These are phyloP conservation scores for Sabuloglossum arenarium DNA, from an alignment of 495 filamentous ascomycete genomes.

Conservation along the genomic window DNA sequence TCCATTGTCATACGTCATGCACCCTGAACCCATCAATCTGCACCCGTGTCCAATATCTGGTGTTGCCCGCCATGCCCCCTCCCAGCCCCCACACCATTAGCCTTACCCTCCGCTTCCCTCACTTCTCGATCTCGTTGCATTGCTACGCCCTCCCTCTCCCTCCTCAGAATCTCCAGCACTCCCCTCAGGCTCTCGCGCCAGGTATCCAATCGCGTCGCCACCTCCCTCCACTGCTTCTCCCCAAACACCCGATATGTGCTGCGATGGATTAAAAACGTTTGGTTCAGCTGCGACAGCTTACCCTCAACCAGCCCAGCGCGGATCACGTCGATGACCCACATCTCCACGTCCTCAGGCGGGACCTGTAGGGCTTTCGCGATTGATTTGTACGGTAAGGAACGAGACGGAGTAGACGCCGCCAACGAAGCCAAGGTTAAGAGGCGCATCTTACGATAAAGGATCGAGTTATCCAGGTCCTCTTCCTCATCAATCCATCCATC, in stretches of 20 bases:
- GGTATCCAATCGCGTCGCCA: constrained; percentile 69
- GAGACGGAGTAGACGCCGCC: constrained; percentile 57
- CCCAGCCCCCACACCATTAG: constrained; percentile 22
- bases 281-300: constrained; percentile 73
- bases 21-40: neutral
- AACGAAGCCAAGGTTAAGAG: constrained; percentile 81
- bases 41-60: neutral
- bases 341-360: constrained; percentile 64
- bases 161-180: constrained; percentile 53
- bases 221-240: constrained; percentile 94
- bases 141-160: constrained; percentile 49
- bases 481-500: constrained; percentile 77
- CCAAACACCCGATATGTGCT: constrained; percentile 90
- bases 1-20: neutral
- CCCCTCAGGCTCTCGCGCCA: constrained; percentile 61
- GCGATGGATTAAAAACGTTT: constrained; percentile 84
- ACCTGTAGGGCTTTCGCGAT: constrained; percentile 73
- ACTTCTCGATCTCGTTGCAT: constrained; percentile 35
- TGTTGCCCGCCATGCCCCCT: constrained; percentile 1
- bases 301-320: constrained; percentile 87
- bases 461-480: constrained; percentile 39
- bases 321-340: constrained; percentile 97
- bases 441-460: constrained; percentile 72
- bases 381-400: constrained; percentile 63
- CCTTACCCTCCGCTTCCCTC: constrained; percentile 34